Evolutionary conservation across 2,329 filamentous ascomycete genomes (phyloP).

Genomic region (Hypoxylon sp.): DNA sequence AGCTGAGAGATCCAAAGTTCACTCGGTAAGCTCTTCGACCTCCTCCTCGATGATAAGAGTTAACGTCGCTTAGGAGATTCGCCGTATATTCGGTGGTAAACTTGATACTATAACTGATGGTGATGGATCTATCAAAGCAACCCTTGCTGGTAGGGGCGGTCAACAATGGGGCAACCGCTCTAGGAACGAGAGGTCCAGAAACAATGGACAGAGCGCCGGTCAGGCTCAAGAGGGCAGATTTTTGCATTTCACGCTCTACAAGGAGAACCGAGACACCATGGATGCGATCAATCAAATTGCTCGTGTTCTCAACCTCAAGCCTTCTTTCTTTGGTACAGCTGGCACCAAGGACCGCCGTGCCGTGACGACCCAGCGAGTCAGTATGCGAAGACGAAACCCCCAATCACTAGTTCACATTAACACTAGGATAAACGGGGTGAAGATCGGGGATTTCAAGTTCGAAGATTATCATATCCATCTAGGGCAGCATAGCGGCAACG

Average conservation of each 20-base stretch:
- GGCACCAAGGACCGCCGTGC: constrained; percentile 93
- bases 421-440: constrained; percentile 72
- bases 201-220: constrained; percentile 46
- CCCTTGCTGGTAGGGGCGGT: constrained; percentile 50
- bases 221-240: constrained; percentile 74
- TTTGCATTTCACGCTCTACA: constrained; percentile 92
- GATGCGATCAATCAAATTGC: constrained; percentile 85
- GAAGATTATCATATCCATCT: constrained; percentile 79
- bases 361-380: constrained; percentile 86
- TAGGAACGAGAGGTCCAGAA: constrained; percentile 46
- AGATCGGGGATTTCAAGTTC: constrained; percentile 87
- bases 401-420: constrained; percentile 77
- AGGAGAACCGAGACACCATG: constrained; percentile 98
- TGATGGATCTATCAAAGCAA: constrained; percentile 74
- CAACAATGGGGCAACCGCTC: constrained; percentile 52
- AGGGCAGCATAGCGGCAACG: constrained; percentile 88
- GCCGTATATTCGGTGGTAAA: constrained; percentile 83
- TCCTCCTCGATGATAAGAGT: constrained; percentile 5
- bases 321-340: constrained; percentile 80
- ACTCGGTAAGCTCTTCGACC: constrained; percentile 59
- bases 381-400: constrained; percentile 67
- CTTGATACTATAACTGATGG: constrained; percentile 80
- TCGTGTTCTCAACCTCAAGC: constrained; percentile 80
- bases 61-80: constrained; percentile 67
- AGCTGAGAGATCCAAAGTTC: constrained; percentile 57